Evolutionary conservation across 1,139 yeast genomes (phyloP).

Genomic region (Yamadazyma taylorii): DNA sequence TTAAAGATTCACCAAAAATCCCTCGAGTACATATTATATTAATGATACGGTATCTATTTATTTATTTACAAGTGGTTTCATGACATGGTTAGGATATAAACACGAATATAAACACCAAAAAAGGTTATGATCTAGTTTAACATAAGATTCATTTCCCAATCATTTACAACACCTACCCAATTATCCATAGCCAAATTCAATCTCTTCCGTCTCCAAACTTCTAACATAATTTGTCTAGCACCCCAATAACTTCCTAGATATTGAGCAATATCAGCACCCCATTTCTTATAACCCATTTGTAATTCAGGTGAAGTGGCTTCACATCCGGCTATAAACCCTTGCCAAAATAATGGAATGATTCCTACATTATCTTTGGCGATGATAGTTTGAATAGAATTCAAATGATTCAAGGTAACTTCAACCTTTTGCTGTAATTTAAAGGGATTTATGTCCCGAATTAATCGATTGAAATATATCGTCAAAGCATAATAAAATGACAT

Average conservation of each 20-base stretch:
- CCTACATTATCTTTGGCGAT: slow-evolving; percentile 54
- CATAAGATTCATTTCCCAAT: slow-evolving; percentile 87
- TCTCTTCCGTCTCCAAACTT: slow-evolving; percentile 79
- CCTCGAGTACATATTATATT: too few relatives aligned
- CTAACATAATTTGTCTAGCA: slow-evolving; percentile 79
- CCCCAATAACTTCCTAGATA: slow-evolving; percentile 85
- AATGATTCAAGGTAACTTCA: slow-evolving; percentile 58
- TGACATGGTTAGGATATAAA: too few relatives aligned
- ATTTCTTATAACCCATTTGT: slow-evolving; percentile 67
- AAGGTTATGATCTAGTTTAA: slow-evolving; percentile 39
- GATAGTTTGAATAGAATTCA: slow-evolving; percentile 61
- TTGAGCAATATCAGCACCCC: slow-evolving; percentile 81
- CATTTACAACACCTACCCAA: slow-evolving; percentile 79
- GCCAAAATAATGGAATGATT: slow-evolving; percentile 83
- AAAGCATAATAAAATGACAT: slow-evolving; percentile 77
- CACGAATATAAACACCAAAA: too few relatives aligned
- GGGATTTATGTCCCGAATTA: slow-evolving; percentile 57
- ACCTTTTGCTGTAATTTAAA: slow-evolving; percentile 60
- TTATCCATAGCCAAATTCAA: slow-evolving; percentile 58
- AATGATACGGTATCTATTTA: too few relatives aligned
- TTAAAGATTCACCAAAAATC: too few relatives aligned
- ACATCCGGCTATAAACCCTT: slow-evolving; percentile 87
- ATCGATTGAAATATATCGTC: slow-evolving; percentile 70
- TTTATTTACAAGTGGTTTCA: too few relatives aligned
- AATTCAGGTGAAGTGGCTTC: slow-evolving; percentile 62